Evolutionary conservation across 116 monocot species (phyloP).

Genomic region (Dioscorea cayenensis): DNA sequence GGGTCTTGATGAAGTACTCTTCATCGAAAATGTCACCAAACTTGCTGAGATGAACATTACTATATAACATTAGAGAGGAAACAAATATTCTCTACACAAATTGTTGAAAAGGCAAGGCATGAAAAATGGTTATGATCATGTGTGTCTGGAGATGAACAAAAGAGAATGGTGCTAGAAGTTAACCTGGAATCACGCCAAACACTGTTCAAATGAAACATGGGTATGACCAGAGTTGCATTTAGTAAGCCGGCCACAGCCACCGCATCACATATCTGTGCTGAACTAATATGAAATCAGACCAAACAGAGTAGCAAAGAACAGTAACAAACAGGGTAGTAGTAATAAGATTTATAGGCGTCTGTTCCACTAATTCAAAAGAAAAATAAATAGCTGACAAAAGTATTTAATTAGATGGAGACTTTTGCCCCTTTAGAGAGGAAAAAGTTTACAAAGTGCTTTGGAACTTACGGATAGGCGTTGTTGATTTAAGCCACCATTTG

Average conservation of each 20-base stretch:
- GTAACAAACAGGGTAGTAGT: too few species aligned
- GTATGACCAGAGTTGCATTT: conserved; percentile 93
- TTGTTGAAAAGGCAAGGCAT: not conserved
- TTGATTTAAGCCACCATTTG: conserved; percentile 98
- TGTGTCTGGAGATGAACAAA: not conserved
- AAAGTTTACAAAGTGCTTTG: not conserved
- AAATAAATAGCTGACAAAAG: too few species aligned
- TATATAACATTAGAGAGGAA: not conserved
- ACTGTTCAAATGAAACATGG: conserved; percentile 89
- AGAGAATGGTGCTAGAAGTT: not conserved
- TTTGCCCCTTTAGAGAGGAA: not conserved
- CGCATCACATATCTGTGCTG: conserved; percentile 90
- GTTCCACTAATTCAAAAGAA: not conserved
- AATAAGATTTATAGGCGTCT: too few species aligned
- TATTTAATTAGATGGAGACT: not conserved
- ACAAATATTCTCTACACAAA: not conserved
- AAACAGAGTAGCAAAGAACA: not conserved
- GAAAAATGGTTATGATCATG: not conserved
- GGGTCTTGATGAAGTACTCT: conserved; percentile 75
- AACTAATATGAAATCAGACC: not conserved
- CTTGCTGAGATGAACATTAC: conserved; percentile 55
- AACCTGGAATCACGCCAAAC: conserved; percentile 99
- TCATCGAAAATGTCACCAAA: conserved; percentile 98
- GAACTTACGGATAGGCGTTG: conserved; percentile 81
- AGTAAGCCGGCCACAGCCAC: conserved; percentile 89